Percentiles rank a stretch among this genome's conserved stretches.
These are phyloP conservation scores for Penicillium canescens DNA, from an alignment of 495 filamentous ascomycete species.

Conservation along the genomic window DNA sequence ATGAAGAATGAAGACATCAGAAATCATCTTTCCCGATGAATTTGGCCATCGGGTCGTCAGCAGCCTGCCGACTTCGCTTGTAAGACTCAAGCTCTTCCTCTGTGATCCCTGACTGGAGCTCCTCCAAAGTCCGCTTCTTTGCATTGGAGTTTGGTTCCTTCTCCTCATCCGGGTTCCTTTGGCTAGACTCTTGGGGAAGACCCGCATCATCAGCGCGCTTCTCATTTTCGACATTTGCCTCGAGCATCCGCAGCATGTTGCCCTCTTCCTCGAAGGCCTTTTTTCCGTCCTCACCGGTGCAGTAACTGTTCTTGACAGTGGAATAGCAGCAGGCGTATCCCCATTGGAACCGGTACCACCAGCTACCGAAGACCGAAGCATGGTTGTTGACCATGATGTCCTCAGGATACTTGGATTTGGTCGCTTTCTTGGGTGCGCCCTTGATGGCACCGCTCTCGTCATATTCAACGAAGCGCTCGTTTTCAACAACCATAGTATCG, in stretches of 20 bases:
- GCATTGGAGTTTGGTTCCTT: slow-evolving; percentile 30
- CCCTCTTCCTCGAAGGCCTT: slow-evolving; percentile 68
- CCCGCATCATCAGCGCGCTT: slow-evolving; percentile 19
- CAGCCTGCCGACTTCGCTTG: slow-evolving; percentile 65
- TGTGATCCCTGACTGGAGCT: slow-evolving; percentile 69
- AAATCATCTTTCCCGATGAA: slow-evolving; percentile 60
- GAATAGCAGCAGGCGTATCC: slow-evolving; percentile 97
- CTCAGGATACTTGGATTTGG: slow-evolving; percentile 88
- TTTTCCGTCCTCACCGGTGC: slow-evolving; percentile 86
- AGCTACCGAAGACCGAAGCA: slow-evolving; percentile 91
- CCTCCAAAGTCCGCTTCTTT: slow-evolving; percentile 71
- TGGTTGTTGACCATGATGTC: slow-evolving; percentile 90
- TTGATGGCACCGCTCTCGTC: slow-evolving; percentile 88
- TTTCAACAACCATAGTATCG: slow-evolving; percentile 69
- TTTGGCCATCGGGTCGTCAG: slow-evolving; percentile 83
- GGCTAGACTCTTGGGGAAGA: slow-evolving; percentile 29
- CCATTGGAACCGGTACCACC: slow-evolving; percentile 96
- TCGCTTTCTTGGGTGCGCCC: slow-evolving; percentile 71
- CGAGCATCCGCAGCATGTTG: slow-evolving; percentile 49
- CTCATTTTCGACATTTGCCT: slow-evolving; percentile 34
- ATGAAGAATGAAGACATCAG: slow-evolving; percentile 9
- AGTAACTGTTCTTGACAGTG: slow-evolving; percentile 92
- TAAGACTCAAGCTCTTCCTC: slow-evolving; percentile 86
- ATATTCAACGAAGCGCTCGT: slow-evolving; percentile 92
- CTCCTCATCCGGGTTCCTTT: slow-evolving; percentile 30